phyloP scores from a whole-genome alignment of 805 yeast species.

The Candida ponderosae region DNA sequence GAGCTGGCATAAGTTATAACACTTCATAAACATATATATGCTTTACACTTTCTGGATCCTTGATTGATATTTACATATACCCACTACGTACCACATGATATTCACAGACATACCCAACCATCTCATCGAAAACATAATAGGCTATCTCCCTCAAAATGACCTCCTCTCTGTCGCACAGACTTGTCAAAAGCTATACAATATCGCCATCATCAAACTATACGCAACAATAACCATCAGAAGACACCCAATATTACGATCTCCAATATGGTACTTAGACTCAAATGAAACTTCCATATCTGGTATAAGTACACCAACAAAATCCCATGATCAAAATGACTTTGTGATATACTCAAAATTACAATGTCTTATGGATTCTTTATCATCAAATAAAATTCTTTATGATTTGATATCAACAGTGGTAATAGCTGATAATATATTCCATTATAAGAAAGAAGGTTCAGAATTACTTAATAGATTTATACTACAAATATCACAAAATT shows the following conservation, averaged over 20 bases:
- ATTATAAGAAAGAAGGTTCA: conserved; percentile 13
- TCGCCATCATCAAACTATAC: conserved; percentile 29
- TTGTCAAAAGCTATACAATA: conserved; percentile 21
- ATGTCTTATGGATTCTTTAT: conserved; percentile 29
- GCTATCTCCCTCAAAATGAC: conserved; percentile 32
- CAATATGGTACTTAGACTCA: conserved; percentile 25
- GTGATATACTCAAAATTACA: conserved; percentile 31
- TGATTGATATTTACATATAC: no score
- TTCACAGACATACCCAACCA: background rate
- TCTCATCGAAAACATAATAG: conserved; percentile 7
- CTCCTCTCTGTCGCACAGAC: conserved; percentile 25
- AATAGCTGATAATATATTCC: conserved; percentile 23
- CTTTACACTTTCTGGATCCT: no score
- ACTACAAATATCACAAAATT: conserved; percentile 13
- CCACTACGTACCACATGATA: background rate
- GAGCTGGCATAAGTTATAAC: no score
- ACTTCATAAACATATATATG: no score
- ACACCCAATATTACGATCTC: conserved; percentile 22
- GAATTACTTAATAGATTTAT: conserved; percentile 17
- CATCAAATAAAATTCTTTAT: conserved; percentile 26
- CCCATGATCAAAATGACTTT: conserved; percentile 27
- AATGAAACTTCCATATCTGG: conserved; percentile 32
- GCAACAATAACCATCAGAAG: conserved; percentile 26
- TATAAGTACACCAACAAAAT: conserved; percentile 23
- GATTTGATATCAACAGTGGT: conserved; percentile 25